Conservation (phyloP, 2,329 filamentous ascomycete species). For the Akanthomyces uredinophilus region DNA sequence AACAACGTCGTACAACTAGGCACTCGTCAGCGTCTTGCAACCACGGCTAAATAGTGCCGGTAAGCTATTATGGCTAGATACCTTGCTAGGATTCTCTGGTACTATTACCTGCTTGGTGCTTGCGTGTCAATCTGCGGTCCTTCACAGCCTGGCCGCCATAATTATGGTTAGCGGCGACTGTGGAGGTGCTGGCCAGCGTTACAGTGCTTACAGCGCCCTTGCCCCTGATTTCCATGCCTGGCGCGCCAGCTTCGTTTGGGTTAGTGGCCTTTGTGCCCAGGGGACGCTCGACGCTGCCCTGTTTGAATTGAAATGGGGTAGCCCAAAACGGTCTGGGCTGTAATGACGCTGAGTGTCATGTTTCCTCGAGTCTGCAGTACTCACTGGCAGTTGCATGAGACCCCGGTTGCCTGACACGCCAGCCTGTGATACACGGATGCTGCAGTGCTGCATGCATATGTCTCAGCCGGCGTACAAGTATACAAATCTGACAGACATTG, state of each 20-base stretch:
- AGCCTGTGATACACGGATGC: no score
- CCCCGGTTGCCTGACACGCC: no score
- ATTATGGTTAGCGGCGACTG: constrained; percentile 1
- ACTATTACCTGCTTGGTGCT: no score
- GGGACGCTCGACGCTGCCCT: not conserved
- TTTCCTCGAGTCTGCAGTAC: not conserved
- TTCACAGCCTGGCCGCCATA: not conserved
- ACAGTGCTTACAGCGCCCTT: not conserved
- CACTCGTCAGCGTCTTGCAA: not conserved
- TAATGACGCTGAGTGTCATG: not conserved
- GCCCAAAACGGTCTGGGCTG: not conserved
- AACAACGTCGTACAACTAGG: not conserved
- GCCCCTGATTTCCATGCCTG: constrained; percentile 7
- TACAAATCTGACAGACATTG: not conserved
- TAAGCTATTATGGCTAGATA: no score
- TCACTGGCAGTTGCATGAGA: no score
- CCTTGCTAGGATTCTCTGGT: no score
- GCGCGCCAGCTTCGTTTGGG: not conserved
- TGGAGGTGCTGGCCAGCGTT: not conserved
- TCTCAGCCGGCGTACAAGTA: no score
- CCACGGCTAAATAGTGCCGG: not conserved
- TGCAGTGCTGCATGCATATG: no score
- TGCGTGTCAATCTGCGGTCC: not conserved
- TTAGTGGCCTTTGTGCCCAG: not conserved
- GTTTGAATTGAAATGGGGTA: not conserved